A percentile compares a stretch with the other conserved stretches of the same genome.
phyloP scores from a whole-genome alignment of 2,329 filamentous ascomycete species.

The Ceratocystis lukuohia region DNA sequence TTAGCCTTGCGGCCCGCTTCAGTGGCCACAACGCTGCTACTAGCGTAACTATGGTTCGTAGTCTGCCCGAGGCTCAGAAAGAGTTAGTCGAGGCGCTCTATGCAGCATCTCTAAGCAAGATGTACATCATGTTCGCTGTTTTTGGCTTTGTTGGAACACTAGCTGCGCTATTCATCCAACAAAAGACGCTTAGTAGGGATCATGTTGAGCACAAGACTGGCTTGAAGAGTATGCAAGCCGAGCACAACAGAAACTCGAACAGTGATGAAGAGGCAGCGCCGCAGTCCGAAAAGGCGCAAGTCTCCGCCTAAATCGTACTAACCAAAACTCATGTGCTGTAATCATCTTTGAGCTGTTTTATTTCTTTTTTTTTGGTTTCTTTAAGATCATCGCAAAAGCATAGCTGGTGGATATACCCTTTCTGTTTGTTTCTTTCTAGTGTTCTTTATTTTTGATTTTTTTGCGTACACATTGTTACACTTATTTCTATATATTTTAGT shows the following conservation, averaged over 20 bases:
- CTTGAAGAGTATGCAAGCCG: conserved; percentile 29
- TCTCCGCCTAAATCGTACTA: not conserved
- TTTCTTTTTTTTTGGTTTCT: no score
- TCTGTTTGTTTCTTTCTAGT: no score
- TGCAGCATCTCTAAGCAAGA: conserved; percentile 37
- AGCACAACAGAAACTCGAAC: not conserved
- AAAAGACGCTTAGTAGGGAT: conserved; percentile 39
- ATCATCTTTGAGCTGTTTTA: no score
- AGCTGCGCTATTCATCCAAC: conserved; percentile 35
- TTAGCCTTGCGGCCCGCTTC: conserved; percentile 37
- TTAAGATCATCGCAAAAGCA: no score
- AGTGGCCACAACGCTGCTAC: conserved; percentile 48
- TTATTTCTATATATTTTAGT: no score
- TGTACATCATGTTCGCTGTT: conserved; percentile 45
- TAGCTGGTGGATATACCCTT: no score
- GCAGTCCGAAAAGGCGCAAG: not conserved
- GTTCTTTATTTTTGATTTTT: no score
- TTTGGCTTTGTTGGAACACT: conserved; percentile 36
- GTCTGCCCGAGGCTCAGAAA: conserved; percentile 35
- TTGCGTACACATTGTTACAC: no score
- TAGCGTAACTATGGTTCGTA: conserved; percentile 43
- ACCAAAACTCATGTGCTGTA: not conserved
- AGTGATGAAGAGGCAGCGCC: not conserved
- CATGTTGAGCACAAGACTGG: conserved; percentile 48
- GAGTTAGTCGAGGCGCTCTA: conserved; percentile 34